Evolutionary conservation across 805 yeast genomes (phyloP).

Genomic region (Metschnikowia proteae): DNA sequence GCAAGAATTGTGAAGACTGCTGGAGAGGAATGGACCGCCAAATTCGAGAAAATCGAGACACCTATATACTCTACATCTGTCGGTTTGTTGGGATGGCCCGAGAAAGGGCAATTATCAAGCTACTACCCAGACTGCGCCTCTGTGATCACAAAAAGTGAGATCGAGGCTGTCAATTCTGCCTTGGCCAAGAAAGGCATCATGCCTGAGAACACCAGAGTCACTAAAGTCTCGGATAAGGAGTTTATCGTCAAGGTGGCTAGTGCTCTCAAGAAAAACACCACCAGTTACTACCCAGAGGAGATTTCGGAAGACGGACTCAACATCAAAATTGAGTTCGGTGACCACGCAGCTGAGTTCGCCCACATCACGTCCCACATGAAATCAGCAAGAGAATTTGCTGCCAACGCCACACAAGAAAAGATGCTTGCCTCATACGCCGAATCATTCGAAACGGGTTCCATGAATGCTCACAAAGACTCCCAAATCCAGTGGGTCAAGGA

Average conservation of each 20-base stretch:
- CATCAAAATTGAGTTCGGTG: constrained; percentile 67
- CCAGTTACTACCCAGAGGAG: constrained; percentile 50
- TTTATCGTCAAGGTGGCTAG: constrained; percentile 71
- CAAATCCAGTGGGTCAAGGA: constrained; percentile 89
- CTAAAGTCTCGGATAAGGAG: constrained; percentile 45
- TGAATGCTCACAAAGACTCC: constrained; percentile 79
- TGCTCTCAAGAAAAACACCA: constrained; percentile 45
- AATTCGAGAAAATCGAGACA: constrained; percentile 42
- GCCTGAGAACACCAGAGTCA: constrained; percentile 79
- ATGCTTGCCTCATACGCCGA: constrained; percentile 65
- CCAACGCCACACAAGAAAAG: constrained; percentile 65
- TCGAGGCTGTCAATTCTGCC: constrained; percentile 62
- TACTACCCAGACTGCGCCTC: constrained; percentile 54
- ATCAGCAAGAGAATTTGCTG: constrained; percentile 58
- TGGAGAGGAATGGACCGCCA: constrained; percentile 30
- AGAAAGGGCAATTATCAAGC: constrained; percentile 67
- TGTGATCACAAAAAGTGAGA: constrained; percentile 51
- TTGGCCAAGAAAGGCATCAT: constrained; percentile 59
- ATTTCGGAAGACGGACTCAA: constrained; percentile 35
- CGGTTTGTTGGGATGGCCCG: constrained; percentile 70
- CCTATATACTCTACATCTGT: constrained; percentile 51
- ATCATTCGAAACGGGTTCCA: constrained; percentile 76
- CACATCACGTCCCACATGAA: constrained; percentile 53
- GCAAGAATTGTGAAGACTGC: constrained; percentile 43
- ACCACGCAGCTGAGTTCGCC: constrained; percentile 63